These are phyloP conservation scores for Solanum boliviense DNA, from an alignment of 257 asterid genomes.

Conservation along the genomic window DNA sequence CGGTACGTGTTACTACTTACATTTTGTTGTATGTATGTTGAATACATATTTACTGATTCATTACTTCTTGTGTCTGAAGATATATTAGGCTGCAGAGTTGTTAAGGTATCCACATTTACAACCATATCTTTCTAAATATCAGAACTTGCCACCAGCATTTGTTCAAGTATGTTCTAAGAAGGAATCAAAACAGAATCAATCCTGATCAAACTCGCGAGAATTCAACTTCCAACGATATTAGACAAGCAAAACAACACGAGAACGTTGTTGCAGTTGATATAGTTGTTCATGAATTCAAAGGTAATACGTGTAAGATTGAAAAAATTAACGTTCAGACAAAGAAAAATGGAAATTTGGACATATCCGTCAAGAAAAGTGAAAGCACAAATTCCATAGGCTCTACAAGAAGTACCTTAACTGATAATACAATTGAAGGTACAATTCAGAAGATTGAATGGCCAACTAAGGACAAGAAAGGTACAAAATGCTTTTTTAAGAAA, in stretches of 20 bases:
- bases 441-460: too few species aligned
- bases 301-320: not conserved
- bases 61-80: not conserved
- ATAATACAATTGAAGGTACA: not conserved
- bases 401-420: conserved; percentile 48
- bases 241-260: conserved; percentile 4
- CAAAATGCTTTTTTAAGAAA: not conserved
- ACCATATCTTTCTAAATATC: conserved; percentile 40
- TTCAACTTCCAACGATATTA: conserved; percentile 4
- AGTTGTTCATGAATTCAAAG: not conserved
- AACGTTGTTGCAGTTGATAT: not conserved
- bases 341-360: not conserved
- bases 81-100: conserved; percentile 69
- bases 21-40: not conserved
- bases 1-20: conserved; percentile 27
- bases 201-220: not conserved
- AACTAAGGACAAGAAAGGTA: too few species aligned
- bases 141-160: conserved; percentile 36
- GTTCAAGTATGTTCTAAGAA: conserved; percentile 34
- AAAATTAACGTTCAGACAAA: not conserved
- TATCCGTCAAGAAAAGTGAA: not conserved
- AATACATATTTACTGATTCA: not conserved
- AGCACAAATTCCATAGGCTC: conserved; percentile 28
- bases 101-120: conserved; percentile 75
- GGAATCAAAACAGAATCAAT: not conserved